phyloP scores from a whole-genome alignment of 345 rosid genomes.

The Atalantia buxifolia region DNA sequence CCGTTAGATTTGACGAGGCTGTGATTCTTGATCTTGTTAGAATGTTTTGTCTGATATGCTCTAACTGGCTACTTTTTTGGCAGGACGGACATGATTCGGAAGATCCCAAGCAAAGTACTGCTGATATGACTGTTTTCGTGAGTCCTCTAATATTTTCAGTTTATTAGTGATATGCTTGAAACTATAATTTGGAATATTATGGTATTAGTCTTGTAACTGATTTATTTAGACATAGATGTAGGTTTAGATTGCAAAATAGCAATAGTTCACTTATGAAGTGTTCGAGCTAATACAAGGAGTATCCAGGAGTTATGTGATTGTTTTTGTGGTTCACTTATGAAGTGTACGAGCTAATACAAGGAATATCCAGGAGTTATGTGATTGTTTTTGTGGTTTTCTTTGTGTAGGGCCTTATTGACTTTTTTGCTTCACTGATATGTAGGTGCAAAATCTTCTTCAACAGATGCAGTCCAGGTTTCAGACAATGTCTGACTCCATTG shows the following conservation, averaged over 20 bases:
- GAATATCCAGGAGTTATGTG: background rate
- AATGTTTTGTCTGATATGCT: background rate
- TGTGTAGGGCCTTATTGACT: background rate
- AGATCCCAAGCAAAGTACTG: conserved; percentile 63
- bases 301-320: background rate
- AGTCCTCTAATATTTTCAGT: conserved; percentile 24
- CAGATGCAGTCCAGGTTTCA: conserved; percentile 83
- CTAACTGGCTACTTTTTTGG: background rate
- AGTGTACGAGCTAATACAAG: background rate
- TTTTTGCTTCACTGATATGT: conserved; percentile 20
- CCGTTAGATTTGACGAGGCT: background rate
- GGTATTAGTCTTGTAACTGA: background rate
- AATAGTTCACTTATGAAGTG: background rate
- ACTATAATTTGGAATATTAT: background rate
- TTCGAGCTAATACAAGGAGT: background rate
- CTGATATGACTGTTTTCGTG: conserved; percentile 68
- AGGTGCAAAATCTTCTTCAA: conserved; percentile 74
- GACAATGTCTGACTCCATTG: conserved; percentile 72
- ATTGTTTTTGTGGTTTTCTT: background rate
- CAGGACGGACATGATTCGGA: conserved; percentile 83
- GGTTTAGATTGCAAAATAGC: background rate
- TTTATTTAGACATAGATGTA: background rate
- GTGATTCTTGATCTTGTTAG: background rate
- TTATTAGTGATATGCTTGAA: background rate
- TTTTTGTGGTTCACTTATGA: background rate